These are phyloP conservation scores for Blastomyces silverae DNA, from an alignment of 2,329 filamentous ascomycete genomes.

Conservation along the genomic window DNA sequence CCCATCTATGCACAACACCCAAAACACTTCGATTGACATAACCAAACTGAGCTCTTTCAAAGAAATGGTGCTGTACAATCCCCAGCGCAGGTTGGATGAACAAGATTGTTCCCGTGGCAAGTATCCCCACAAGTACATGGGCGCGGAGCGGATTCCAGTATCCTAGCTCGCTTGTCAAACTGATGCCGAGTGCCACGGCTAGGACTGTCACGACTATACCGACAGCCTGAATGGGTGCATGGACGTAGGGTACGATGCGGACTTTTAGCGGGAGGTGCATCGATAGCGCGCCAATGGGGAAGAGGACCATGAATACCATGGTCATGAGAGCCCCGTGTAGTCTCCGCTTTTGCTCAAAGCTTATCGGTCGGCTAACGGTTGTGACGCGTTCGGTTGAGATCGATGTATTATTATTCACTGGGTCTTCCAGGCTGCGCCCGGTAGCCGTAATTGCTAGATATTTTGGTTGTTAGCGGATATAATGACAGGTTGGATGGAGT, in stretches of 20 bases:
- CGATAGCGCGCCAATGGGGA: constrained; percentile 2
- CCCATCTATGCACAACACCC: constrained; percentile 5
- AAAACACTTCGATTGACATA: neutral
- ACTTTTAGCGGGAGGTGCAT: constrained; percentile 3
- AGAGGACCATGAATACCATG: constrained; percentile 5
- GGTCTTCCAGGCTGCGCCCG: neutral
- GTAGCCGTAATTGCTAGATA: neutral
- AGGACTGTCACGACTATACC: neutral
- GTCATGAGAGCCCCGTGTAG: constrained; percentile 7
- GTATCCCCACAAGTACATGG: neutral
- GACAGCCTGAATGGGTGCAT: neutral
- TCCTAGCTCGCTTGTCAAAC: neutral
- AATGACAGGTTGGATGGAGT: neutral
- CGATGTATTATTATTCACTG: neutral
- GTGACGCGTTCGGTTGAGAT: neutral
- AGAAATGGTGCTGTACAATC: constrained; percentile 1
- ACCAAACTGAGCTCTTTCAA: neutral
- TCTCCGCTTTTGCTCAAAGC: neutral
- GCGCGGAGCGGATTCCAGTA: neutral
- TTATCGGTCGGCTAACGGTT: neutral
- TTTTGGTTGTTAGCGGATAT: neutral
- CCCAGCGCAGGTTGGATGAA: constrained; percentile 2
- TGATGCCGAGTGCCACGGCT: neutral
- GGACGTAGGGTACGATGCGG: neutral
- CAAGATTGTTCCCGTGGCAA: neutral